Evolutionary conservation across 345 rosid species (phyloP), one percentile per base, ranked within the genome.

Genomic region (Citrus australasica): DNA sequence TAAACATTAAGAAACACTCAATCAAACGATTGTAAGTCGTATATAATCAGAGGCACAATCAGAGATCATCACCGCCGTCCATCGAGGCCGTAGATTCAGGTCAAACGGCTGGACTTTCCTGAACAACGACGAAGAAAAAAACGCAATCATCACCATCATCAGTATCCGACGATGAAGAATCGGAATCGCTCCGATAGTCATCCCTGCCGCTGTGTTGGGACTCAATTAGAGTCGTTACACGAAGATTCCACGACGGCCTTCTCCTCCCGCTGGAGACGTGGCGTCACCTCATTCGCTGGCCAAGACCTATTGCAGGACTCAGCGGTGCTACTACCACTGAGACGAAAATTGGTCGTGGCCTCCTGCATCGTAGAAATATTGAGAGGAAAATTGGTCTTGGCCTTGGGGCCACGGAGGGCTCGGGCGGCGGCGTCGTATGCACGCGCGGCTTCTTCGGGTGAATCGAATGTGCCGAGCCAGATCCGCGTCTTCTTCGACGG

Each of bases 111-210:
- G 76, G 59, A 17, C 75, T 67, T 62, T 74, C 69, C 71, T 65
- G 69, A 75, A 75, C 0, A 82, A 73, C 0, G 83, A 64, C 28
- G 86, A 76, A 13, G 86, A 77, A 22, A 79, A 79, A 79, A 42
- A 78, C 81, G 17, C 76, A 79, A 8, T 83, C 89, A 6, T 75
- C 87, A 33, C 72, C 80, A 59, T 82, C 87, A 21, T 84, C 89
- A 22, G 84, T 72, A 56, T 84, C 89, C 17, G 89, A 84, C 46
- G 89, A 86, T 40, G 89, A 86, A 6, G 89, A 86, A 32, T 84
- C 89, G 33, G 85, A 84, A 69, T 84, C 89, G 81, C 87, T 86
- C 16, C 56, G 84, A 53, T 87, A 82, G 73, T 82, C 87, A 22
- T 83, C 56, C 83, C 84, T 9, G 77, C 80, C 58, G 81, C 66